Conservation (phyloP, 306 rosid genomes). For the Ormosia emarginata region DNA sequence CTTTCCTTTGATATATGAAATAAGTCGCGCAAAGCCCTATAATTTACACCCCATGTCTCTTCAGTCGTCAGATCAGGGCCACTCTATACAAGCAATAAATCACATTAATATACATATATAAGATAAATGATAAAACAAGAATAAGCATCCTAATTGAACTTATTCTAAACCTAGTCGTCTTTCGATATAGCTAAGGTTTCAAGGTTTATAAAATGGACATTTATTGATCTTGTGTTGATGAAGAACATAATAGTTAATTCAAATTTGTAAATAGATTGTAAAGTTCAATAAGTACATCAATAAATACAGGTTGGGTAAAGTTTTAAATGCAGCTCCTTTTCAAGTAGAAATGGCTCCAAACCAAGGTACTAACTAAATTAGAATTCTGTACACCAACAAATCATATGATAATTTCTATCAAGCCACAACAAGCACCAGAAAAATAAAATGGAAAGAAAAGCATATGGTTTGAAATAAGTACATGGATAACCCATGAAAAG, state of each 20-base stretch:
- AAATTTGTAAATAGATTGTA: neutral
- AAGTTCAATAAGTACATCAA: neutral
- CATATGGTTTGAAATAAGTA: neutral
- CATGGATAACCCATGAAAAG: neutral
- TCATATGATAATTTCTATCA: neutral
- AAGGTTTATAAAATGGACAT: neutral
- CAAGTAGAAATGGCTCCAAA: neutral
- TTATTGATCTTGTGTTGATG: neutral
- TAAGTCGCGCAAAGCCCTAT: conserved; percentile 86
- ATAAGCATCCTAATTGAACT: neutral
- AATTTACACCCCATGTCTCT: conserved; percentile 97
- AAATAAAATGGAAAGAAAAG: neutral
- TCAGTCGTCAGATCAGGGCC: conserved; percentile 89
- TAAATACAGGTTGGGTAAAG: neutral
- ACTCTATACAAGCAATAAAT: conserved; percentile 49
- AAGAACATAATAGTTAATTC: neutral
- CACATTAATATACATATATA: neutral
- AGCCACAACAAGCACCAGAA: neutral
- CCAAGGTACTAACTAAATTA: neutral
- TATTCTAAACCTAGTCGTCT: neutral
- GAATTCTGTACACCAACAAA: neutral
- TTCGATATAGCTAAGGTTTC: neutral
- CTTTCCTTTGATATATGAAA: conserved; percentile 81
- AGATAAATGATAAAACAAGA: neutral
- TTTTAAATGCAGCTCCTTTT: neutral